Evolutionary conservation across 257 asterid species (phyloP).

Genomic region (Solanum ossicruentum): DNA sequence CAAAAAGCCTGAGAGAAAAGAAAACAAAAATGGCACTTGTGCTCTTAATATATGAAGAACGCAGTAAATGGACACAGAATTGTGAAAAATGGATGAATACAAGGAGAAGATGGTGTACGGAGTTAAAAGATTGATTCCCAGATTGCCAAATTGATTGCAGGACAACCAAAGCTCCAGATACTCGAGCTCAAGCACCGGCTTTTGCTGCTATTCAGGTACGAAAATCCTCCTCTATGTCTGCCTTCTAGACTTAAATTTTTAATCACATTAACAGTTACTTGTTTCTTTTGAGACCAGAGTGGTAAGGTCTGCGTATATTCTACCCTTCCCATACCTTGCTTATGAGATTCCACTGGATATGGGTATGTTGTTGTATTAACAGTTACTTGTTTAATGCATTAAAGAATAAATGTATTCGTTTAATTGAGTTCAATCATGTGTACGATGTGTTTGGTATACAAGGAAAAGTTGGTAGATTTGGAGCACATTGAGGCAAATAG

Average conservation of each 20-base stretch:
- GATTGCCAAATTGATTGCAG: neutral
- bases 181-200: neutral
- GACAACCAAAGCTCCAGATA: neutral
- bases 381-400: neutral
- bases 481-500: neutral
- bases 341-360: too few relatives aligned
- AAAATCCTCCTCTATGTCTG: neutral
- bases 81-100: neutral
- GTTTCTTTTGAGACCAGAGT: neutral
- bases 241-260: neutral
- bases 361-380: neutral
- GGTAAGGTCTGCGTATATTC: too few relatives aligned
- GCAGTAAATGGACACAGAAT: neutral
- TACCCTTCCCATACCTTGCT: too few relatives aligned
- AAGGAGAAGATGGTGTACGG: neutral
- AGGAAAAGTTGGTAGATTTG: neutral
- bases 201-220: neutral
- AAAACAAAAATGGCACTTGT: neutral
- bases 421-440: neutral
- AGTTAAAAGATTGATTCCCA: neutral
- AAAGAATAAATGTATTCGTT: neutral
- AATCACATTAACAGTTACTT: neutral
- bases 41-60: neutral
- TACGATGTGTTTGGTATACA: neutral
- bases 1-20: neutral